Evolutionary conservation across 257 asterid species (phyloP), one percentile per base, ranked within the genome.

Genomic region (Lantana camara): DNA sequence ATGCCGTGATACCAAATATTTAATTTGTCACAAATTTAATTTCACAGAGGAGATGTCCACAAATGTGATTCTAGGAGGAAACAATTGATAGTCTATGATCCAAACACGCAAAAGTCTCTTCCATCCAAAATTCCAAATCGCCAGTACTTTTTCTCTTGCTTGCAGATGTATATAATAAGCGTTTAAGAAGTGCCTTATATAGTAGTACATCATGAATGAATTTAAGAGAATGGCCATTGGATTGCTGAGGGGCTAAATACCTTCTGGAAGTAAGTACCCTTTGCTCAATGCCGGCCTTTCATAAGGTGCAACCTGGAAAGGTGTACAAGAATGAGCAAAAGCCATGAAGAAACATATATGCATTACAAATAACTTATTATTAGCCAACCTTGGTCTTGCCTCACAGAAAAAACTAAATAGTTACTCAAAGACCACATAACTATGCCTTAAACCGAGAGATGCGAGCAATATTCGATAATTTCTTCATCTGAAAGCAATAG

Each of bases 261-360:
- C 96, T 83, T 91, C 95, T 57, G 96, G 97, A 69, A 91, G 89
- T 65, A 91, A 71, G 70, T 82, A 91, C 8, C 97, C 96, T 80
- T 91, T 88, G 82, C 97, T 91, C 73, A 91, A 67, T 61, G 94
- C 97, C 63, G 96, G 97, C 72, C 95, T 85, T 81, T 91, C 95
- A 73, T 91, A 91, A 21, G 97, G 97, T 35, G 95, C 94, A 80
- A 85, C 93, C 97, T 90, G 72, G 77, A 82, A 66, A 66, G n/a
- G 21, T 19, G 15, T 41, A 66, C 41, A 42, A 60, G 44, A 51
- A 71, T 55, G 59, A 44, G 23, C 23, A 41, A 35, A 49, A 48
- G 22, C n/a, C 13, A 66, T 24, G 19, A 52, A 13, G 69, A 10
- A 22, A n/a, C 52, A 34, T 46, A 38, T 14, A 9, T 65, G 27